Evolutionary conservation across 2,329 filamentous ascomycete species (phyloP), one percentile per base, ranked within the genome.

Genomic region (Allantophomopsis lycopodina): DNA sequence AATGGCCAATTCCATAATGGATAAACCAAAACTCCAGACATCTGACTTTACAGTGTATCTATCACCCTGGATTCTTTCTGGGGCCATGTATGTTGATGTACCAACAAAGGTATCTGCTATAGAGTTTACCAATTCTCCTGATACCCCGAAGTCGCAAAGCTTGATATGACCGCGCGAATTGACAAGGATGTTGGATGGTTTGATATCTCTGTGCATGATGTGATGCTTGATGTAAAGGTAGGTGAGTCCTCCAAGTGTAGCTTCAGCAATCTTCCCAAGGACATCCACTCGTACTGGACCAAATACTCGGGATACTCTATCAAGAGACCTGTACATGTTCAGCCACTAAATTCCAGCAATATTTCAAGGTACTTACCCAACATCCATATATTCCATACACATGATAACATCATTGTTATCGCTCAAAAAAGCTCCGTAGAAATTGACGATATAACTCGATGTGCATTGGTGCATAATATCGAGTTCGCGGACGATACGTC

Each of bases 381-480:
- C 86, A 62, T 98, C 91, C 86, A 94, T 94, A 59, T 98, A 96
- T 60, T 98, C 91, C 91, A 98, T 98, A 61, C 91, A 98, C 80
- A 98, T 89, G 51, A 96, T 93, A 43, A 98, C 93, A 64, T 98
- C 91, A 56, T 93, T 89, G 45, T 87, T 87, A 55, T 93, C 84
- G 57, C 94, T 96, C 55, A 96, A 74, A 57, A 96, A 98, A 31
- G 91, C 91, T 44, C 91, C 91, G 55, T 96, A 96, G 61, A 95
- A 98, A 40, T 83, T 94, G 44, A 98, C 91, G 54, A 98, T 96
- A 60, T 93, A 88, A 44, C 91, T 84, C 16, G 85, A 95, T 55
- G 94, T 91, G 62, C 91, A 98, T 55, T 93, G 86, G 58, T 95
- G 88, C 79, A 96, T 96, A 49, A 98, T 95, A 58, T 95, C 88